Base-by-base conservation (phyloP, 2,329 filamentous ascomycete species). In the Claviceps pazoutovae region DNA sequence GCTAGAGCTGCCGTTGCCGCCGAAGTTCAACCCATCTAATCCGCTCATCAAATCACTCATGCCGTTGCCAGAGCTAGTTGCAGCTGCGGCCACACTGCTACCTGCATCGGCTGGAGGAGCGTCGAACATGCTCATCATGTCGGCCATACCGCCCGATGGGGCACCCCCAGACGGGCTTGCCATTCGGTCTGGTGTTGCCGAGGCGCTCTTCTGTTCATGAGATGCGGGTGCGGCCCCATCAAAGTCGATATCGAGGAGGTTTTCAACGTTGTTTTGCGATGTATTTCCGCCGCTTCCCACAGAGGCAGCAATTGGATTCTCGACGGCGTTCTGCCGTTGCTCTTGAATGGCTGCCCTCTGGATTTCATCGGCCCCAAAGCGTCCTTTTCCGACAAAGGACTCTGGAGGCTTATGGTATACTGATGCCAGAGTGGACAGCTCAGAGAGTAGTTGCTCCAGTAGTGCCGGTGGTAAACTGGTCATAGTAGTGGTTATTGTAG, bases 381-480 rank as follows among this genome's bases (percentile, higher is more conserved):
- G 83, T 43, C 93, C 93, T 69, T 95, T 89, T 59, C 93, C 93
- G 53, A 98, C 84, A 68, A 98, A 98, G n/a, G 91, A 89, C 76
- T 95, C 88, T 45, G 93, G 90, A 8, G 90, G 90, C 71, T 95
- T 97, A 79, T 98, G 93, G 71, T 98, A 98, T 21, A 98, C 93
- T 1, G 91, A 97, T 7, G 93, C 89, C 34, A 98, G 79, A 9
- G 93, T 96, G 13, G 91, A 97, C 36, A 98, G 80, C 67, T 98
- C 91, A 9, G 78, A 76, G 8, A 98, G 80, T n/a, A 98, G 81
- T 66, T 89, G 84, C 55, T 98, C 91, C 44, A 98, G 78, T 6
- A 98, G 76, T 37, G 83, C 75, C 5, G 86, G 79, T 1, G 93
- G 89, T 34, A 97, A 76, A 53, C 87, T 91, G 53, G 87, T 87